Percentiles rank a stretch among this genome's conserved stretches.
phyloP scores from a whole-genome alignment of 2,329 filamentous ascomycete genomes.

The Sarocladium oryzae region DNA sequence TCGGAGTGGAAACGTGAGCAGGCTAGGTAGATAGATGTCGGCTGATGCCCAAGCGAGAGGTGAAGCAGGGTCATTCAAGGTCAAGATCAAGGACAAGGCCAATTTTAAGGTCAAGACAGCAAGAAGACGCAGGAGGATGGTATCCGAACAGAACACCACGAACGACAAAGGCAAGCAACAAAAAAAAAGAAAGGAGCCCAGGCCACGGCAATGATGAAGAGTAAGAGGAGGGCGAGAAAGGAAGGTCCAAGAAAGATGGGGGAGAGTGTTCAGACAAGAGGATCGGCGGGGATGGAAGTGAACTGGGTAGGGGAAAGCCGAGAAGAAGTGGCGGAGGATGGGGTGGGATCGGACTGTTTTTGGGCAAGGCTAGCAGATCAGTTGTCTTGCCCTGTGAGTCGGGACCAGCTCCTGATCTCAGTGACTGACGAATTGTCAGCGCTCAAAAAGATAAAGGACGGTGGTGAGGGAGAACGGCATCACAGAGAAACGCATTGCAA shows the following conservation, averaged over 20 bases:
- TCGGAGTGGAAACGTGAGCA: conserved; percentile 3
- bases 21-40: background rate
- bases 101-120: conserved; percentile 4
- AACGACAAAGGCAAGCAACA: background rate
- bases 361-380: background rate
- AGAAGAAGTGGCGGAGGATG: background rate
- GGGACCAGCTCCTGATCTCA: background rate
- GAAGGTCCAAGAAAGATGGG: conserved; percentile 3
- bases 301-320: background rate
- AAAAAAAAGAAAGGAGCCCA: background rate
- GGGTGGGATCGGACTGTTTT: background rate
- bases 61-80: background rate
- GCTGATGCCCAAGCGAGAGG: conserved; percentile 2
- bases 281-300: conserved; percentile 2
- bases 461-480: no score
- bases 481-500: no score
- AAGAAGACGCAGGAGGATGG: background rate
- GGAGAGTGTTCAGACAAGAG: background rate
- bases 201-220: background rate
- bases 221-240: background rate
- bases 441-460: no score
- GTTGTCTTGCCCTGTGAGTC: background rate
- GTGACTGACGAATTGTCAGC: no score
- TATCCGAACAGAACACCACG: background rate
- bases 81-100: no score